Evolutionary conservation across 177 flowering plant species (phyloP).

Genomic region (Vitis hybrid): DNA sequence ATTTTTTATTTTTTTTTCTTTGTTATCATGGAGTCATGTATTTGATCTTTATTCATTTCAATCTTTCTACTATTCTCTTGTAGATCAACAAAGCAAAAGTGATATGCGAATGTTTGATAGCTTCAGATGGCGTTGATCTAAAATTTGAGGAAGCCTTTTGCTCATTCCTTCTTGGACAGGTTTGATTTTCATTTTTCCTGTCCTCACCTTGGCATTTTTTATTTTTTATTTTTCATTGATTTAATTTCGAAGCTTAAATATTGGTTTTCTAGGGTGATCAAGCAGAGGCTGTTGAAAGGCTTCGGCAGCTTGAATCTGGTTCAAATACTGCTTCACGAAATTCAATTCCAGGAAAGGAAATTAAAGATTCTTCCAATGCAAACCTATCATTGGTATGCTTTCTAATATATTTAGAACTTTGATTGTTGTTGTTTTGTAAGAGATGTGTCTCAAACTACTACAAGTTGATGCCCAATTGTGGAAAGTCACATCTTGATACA

Average conservation of each 20-base stretch:
- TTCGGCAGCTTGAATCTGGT: constrained; percentile 53
- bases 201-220: background rate
- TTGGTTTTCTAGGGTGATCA: constrained; percentile 59
- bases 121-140: constrained; percentile 80
- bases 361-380: constrained; percentile 29
- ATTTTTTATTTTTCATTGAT: constrained; percentile 3
- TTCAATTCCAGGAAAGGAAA: constrained; percentile 34
- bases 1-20: background rate
- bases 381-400: constrained; percentile 60
- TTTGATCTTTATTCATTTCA: background rate
- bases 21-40: background rate
- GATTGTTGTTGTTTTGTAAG: background rate
- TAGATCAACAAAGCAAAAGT: constrained; percentile 76
- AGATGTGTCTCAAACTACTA: background rate
- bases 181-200: constrained; percentile 14
- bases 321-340: constrained; percentile 43
- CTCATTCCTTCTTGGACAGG: constrained; percentile 90
- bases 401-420: background rate
- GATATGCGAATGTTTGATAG: constrained; percentile 74
- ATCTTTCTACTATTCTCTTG: constrained; percentile 9
- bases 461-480: background rate
- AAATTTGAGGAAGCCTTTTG: constrained; percentile 88
- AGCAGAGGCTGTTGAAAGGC: constrained; percentile 62
- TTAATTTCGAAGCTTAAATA: constrained; percentile 8
- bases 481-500: background rate